A percentile compares a stretch with the other conserved stretches of the same genome.
phyloP scores from a whole-genome alignment of 139 green algal species.

The Desmodesmus armatus region DNA sequence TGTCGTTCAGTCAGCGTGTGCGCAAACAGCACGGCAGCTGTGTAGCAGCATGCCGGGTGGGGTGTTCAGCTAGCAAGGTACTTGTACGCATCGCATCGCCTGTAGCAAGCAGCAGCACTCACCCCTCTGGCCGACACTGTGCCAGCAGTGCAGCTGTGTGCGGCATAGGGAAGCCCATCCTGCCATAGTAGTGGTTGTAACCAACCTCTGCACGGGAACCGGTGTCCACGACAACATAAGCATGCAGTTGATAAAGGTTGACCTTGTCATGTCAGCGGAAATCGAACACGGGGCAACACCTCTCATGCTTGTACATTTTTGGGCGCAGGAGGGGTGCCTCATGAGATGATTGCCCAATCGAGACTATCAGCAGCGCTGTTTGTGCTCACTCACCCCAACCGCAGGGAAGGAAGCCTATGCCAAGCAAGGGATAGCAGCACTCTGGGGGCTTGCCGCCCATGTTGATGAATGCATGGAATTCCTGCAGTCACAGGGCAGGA shows the following conservation, averaged over 20 bases:
- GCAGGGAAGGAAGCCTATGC: conserved; percentile 46
- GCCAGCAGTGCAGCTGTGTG: conserved; percentile 34
- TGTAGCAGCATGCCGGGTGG: background rate
- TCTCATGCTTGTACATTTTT: too few species aligned
- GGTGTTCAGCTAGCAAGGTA: too few species aligned
- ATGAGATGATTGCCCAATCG: too few species aligned
- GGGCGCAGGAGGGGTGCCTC: too few species aligned
- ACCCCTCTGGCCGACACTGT: conserved; percentile 20
- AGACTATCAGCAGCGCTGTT: background rate
- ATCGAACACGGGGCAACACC: too few species aligned
- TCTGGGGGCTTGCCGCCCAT: conserved; percentile 30
- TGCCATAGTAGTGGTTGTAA: conserved; percentile 42
- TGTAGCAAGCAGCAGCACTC: too few species aligned
- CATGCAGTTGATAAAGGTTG: too few species aligned
- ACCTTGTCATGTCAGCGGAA: too few species aligned
- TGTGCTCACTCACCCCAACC: conserved; percentile 23
- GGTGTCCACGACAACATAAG: too few species aligned
- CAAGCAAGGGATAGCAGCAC: conserved; percentile 38
- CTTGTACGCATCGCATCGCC: too few species aligned
- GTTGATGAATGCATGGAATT: conserved; percentile 46
- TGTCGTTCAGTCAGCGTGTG: too few species aligned
- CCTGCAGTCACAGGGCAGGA: too few species aligned
- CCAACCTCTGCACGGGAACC: conserved; percentile 36
- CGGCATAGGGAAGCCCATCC: conserved; percentile 36
- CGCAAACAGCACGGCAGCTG: background rate